Conservation (phyloP, 805 yeast genomes). For the Candida succiphila region DNA sequence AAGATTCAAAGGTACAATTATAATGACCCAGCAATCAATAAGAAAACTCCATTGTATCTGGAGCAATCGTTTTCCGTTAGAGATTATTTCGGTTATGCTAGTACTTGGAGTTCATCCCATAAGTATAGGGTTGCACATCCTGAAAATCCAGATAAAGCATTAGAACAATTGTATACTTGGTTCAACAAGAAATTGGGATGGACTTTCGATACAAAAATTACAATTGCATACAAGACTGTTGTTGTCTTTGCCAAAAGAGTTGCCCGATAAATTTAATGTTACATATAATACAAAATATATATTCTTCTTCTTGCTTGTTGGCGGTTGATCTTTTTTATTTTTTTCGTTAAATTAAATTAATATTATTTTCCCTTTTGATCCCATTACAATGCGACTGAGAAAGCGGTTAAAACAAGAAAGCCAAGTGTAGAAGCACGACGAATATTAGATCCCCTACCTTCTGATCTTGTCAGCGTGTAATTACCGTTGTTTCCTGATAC, state of each 20-base stretch:
- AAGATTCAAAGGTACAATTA: conserved; percentile 20
- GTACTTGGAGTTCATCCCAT: conserved; percentile 16
- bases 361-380: too few relatives aligned
- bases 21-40: not conserved
- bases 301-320: too few relatives aligned
- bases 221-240: conserved; percentile 35
- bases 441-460: too few relatives aligned
- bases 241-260: not conserved
- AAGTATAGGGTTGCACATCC: conserved; percentile 13
- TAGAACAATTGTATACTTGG: conserved; percentile 9
- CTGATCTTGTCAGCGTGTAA: too few relatives aligned
- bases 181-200: conserved; percentile 29
- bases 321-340: too few relatives aligned
- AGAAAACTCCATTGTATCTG: conserved; percentile 5
- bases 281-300: too few relatives aligned
- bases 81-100: conserved; percentile 11
- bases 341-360: too few relatives aligned
- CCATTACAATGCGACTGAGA: too few relatives aligned
- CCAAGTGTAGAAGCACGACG: too few relatives aligned
- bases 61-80: conserved; percentile 7
- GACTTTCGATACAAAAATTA: conserved; percentile 28
- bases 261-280: not conserved
- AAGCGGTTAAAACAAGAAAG: too few relatives aligned
- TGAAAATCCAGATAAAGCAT: conserved; percentile 10
- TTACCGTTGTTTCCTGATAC: too few relatives aligned